Evolutionary conservation across 148 eudicot species (phyloP).

Genomic region (Silene uniflora): DNA sequence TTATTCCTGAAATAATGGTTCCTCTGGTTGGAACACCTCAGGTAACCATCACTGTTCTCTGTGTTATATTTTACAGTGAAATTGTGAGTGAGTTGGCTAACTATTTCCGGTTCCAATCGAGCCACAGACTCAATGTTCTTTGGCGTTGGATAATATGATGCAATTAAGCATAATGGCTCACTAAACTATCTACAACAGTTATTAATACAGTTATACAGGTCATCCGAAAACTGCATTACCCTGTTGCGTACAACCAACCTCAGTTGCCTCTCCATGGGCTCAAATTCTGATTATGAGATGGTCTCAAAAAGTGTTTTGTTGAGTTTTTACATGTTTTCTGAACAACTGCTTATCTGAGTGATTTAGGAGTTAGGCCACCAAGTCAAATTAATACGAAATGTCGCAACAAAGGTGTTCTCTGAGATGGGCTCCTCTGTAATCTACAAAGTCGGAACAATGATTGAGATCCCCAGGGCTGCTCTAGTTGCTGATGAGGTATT

Average conservation of each 20-base stretch:
- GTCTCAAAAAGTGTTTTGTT: neutral
- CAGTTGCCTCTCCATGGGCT: no score
- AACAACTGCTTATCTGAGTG: slow-evolving; percentile 3
- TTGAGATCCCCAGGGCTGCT: slow-evolving; percentile 97
- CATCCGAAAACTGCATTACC: no score
- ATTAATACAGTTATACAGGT: no score
- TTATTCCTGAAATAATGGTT: slow-evolving; percentile 93
- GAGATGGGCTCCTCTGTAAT: slow-evolving; percentile 66
- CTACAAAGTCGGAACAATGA: slow-evolving; percentile 97
- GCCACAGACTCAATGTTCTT: no score
- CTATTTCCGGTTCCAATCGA: no score
- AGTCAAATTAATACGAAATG: slow-evolving; percentile 56
- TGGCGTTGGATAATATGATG: neutral
- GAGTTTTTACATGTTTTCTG: neutral
- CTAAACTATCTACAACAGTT: no score
- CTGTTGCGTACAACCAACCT: no score
- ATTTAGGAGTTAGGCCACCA: slow-evolving; percentile 86
- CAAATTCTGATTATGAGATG: no score
- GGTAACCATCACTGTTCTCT: slow-evolving; percentile 34
- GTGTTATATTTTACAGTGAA: neutral
- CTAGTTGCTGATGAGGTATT: slow-evolving; percentile 95
- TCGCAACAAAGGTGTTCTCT: slow-evolving; percentile 72
- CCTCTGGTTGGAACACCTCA: slow-evolving; percentile 98
- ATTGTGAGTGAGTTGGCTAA: no score
- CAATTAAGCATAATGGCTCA: no score